These are phyloP conservation scores for Cyclocybe aegerita DNA, from an alignment of 768 basidiomycete species.

Conservation along the genomic window DNA sequence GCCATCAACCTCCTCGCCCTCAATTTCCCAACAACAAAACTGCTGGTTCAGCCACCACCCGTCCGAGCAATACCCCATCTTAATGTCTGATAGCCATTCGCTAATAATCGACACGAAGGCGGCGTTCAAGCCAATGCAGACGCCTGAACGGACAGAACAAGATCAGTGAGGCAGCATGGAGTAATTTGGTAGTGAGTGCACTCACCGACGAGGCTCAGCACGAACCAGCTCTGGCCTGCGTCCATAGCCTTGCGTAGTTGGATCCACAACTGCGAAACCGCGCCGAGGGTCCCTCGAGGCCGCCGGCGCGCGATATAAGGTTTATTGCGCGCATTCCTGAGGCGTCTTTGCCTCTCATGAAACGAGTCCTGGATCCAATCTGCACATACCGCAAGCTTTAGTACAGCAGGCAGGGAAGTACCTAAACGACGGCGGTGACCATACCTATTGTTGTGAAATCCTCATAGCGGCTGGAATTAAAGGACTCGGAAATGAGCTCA, in stretches of 20 bases:
- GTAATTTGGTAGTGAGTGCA: constrained; percentile 8
- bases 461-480: constrained; percentile 73
- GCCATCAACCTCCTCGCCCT: constrained; percentile 70
- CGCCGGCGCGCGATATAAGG: constrained; percentile 41
- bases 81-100: constrained; percentile 97
- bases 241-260: constrained; percentile 58
- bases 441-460: constrained; percentile 94
- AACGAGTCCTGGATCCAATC: constrained; percentile 98
- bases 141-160: constrained; percentile 46
- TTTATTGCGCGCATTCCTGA: constrained; percentile 52
- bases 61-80: constrained; percentile 94
- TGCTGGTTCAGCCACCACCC: constrained; percentile 99
- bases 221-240: constrained; percentile 88
- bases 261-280: constrained; percentile 56
- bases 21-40: constrained; percentile 98
- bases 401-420: constrained; percentile 9
- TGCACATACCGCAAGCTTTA: constrained; percentile 25
- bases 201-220: constrained; percentile 88
- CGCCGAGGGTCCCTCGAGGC: constrained; percentile 49
- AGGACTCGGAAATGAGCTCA: constrained; percentile 14
- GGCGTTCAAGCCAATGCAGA: constrained; percentile 91
- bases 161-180: not conserved
- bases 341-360: constrained; percentile 79
- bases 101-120: constrained; percentile 93
- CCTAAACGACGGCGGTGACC: constrained; percentile 1